Percentiles rank a stretch among this genome's conserved stretches.
Conservation (phyloP, 192 early-diverging fungal species). For the Thoreauomyces humboldtii region DNA sequence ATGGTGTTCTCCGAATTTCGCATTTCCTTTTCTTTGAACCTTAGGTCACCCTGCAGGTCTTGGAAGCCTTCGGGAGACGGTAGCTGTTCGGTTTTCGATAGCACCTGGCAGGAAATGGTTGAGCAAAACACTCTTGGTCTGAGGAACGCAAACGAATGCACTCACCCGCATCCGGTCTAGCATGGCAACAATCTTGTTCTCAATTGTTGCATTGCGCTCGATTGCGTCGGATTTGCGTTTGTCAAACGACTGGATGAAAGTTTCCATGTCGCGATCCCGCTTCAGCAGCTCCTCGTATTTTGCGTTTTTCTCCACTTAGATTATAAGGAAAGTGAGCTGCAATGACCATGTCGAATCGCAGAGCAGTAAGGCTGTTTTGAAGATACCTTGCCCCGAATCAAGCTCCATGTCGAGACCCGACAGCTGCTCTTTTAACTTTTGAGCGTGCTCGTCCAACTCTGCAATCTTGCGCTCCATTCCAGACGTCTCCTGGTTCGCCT, state of each 20-base stretch:
- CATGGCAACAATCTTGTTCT: constrained; percentile 41
- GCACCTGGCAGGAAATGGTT: constrained; percentile 9
- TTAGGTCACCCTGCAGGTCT: constrained; percentile 56
- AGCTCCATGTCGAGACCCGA: constrained; percentile 46
- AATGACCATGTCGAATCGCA: background rate
- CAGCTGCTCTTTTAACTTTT: constrained; percentile 42
- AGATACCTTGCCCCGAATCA: constrained; percentile 39
- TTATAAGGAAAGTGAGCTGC: too few species aligned
- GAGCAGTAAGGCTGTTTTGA: background rate
- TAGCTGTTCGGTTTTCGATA: constrained; percentile 32
- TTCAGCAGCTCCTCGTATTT: constrained; percentile 64
- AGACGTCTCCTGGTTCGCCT: constrained; percentile 59
- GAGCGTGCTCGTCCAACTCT: constrained; percentile 49
- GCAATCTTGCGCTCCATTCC: constrained; percentile 57
- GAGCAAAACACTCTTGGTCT: background rate
- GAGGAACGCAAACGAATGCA: too few species aligned
- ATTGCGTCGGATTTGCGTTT: constrained; percentile 31
- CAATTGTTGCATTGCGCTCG: constrained; percentile 28
- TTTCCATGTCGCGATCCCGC: constrained; percentile 57
- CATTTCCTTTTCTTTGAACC: constrained; percentile 63
- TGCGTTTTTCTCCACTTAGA: constrained; percentile 42
- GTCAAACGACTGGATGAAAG: constrained; percentile 53
- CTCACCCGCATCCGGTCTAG: constrained; percentile 42
- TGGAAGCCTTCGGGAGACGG: constrained; percentile 48
- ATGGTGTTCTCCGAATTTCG: constrained; percentile 54